Percentiles rank a stretch among this genome's conserved stretches.
Conservation (phyloP, 73 alveolate genomes). For the Paramecium sonneborni region DNA sequence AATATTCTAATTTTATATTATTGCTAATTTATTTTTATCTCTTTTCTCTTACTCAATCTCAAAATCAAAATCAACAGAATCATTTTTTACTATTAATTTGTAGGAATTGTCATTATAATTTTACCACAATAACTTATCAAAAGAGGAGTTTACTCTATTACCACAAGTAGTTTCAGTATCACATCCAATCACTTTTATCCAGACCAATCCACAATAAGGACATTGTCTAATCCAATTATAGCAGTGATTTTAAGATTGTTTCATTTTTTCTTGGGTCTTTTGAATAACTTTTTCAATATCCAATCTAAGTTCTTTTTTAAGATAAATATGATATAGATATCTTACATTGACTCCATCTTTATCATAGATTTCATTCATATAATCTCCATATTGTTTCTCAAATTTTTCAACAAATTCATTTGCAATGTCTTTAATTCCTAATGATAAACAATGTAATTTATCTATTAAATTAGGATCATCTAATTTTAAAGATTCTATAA, state of each 20-base stretch:
- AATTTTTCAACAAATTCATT: conserved; percentile 8
- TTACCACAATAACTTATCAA: background rate
- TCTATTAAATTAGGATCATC: background rate
- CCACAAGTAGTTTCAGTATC: background rate
- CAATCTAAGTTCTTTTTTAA: background rate
- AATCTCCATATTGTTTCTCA: background rate
- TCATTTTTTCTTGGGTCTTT: background rate
- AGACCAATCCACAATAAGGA: background rate
- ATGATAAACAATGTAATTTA: background rate
- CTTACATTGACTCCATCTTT: background rate
- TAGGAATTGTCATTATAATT: background rate
- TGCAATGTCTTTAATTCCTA: background rate
- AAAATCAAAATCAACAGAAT: background rate
- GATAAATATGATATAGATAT: background rate
- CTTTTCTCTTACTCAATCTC: too few relatives aligned
- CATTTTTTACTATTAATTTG: background rate
- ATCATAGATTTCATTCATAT: background rate
- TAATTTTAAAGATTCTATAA: background rate
- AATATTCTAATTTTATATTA: too few relatives aligned
- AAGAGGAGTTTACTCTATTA: background rate
- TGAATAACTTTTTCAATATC: background rate
- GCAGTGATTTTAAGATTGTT: background rate
- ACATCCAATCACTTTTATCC: background rate
- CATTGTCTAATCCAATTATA: background rate
- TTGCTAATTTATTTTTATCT: too few relatives aligned